phyloP scores from a whole-genome alignment of 2,329 filamentous ascomycete genomes.

The Fusarium odoratissimum region DNA sequence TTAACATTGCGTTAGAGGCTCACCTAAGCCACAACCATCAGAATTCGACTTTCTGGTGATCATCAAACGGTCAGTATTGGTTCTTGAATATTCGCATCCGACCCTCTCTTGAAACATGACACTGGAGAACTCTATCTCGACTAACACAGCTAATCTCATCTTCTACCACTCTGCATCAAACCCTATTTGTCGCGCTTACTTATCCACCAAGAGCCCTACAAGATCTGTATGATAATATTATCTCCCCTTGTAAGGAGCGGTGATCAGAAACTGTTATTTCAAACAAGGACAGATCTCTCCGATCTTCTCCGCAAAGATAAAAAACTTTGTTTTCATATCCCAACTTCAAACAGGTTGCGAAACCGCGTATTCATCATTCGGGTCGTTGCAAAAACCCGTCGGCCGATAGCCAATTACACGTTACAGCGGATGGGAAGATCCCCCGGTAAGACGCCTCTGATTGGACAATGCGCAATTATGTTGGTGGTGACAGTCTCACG shows the following conservation, averaged over 20 bases:
- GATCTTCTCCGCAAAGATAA: slow-evolving; percentile 11
- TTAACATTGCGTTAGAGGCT: slow-evolving; percentile 25
- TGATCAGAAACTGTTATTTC: not conserved
- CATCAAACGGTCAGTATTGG: not conserved
- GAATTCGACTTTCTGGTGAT: not conserved
- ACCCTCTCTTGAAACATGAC: not conserved
- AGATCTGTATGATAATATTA: not conserved
- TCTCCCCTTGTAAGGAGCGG: not conserved
- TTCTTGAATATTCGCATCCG: not conserved
- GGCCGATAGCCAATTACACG: slow-evolving; percentile 20
- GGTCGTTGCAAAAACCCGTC: slow-evolving; percentile 21
- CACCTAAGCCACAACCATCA: slow-evolving; percentile 34
- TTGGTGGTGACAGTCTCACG: slow-evolving; percentile 2
- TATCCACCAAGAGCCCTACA: not conserved
- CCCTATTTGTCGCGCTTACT: slow-evolving; percentile 2
- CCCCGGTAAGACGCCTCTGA: slow-evolving; percentile 6
- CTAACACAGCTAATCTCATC: slow-evolving; percentile 9
- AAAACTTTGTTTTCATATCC: slow-evolving; percentile 3
- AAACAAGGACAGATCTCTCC: not conserved
- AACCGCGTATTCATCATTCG: slow-evolving; percentile 29
- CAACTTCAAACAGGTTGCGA: slow-evolving; percentile 12
- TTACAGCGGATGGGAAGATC: slow-evolving; percentile 27
- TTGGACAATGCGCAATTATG: not conserved
- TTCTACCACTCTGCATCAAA: not conserved
- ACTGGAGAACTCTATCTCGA: not conserved